Evolutionary conservation across 1,139 yeast genomes (phyloP), one percentile per base, ranked within the genome.

Genomic region (Taiozyma onychis): DNA sequence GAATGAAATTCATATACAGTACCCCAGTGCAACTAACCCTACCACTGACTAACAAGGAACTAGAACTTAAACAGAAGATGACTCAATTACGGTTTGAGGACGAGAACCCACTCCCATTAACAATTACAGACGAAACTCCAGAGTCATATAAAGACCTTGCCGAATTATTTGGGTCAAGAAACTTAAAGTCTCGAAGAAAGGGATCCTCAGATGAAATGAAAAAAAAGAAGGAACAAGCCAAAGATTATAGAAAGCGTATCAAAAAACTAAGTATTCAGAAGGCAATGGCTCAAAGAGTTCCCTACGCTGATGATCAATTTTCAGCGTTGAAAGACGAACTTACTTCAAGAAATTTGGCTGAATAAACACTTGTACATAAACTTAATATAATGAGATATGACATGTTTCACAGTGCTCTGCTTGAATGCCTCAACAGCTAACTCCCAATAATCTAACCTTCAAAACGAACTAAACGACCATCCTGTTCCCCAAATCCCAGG

Each of bases 221-320:
- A 32, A 24, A 37, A 10, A 48, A 49, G 30, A 55, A 55, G 27
- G n/a, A 37, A 9, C 34, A 39, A 18, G 55, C 51, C 18, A 44
- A 43, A 16, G 45, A 44, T 3, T 59, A 60, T 26, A 51, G 48
- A 16, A 45, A 43, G 5, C 53, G 44, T 32, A 50, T 59, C 8
- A 28, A 43, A 5, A 21, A n/a, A 1, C 16, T 57, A 11, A 51
- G 60, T 1, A 49, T 59, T 18, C 54, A 51, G 35, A 54, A 53
- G 42, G 54, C 58, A 9, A 54, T 56, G 57, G 51, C 53, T n/a
- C 45, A 55, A 26, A 51, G 63, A 46, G 44, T 54, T 3, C 53
- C 56, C 2, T 60, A 59, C 41, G 57, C 55, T 3, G 45, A 55
- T 16, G 58, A 58, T 27, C 57, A 51, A 9, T 55, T 50, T 39